phyloP scores from a whole-genome alignment of 176 grass and related monocot genomes.

The Phragmites australis region DNA sequence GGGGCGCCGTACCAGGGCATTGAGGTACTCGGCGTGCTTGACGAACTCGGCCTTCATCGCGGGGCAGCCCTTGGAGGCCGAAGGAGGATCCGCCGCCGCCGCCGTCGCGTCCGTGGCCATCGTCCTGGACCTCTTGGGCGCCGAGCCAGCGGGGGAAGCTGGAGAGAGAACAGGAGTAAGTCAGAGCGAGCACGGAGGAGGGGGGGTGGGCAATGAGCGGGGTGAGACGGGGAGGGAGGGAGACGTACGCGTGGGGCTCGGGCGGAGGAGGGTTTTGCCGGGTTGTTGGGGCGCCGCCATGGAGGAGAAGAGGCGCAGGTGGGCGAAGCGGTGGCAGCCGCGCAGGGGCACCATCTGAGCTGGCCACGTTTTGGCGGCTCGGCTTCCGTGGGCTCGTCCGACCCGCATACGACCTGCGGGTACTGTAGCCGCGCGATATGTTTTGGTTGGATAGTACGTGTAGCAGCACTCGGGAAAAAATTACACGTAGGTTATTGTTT shows the following conservation, averaged over 20 bases:
- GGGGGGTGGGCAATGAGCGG: neutral
- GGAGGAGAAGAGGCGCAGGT: conserved; percentile 6
- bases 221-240: neutral
- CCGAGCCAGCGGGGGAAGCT: conserved; percentile 35
- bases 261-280: conserved; percentile 33
- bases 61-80: conserved; percentile 25
- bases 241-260: neutral
- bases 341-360: conserved; percentile 32
- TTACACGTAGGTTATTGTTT: too few relatives aligned
- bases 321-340: conserved; percentile 30
- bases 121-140: conserved; percentile 40
- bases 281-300: conserved; percentile 47
- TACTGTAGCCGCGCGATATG: too few relatives aligned
- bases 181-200: neutral
- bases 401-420: too few relatives aligned
- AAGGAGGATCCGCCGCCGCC: neutral
- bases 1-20: conserved; percentile 34
- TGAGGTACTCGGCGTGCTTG: conserved; percentile 50
- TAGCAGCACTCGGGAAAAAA: too few relatives aligned
- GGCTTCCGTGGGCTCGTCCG: neutral
- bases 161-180: neutral
- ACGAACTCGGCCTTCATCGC: conserved; percentile 54
- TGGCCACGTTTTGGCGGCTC: neutral
- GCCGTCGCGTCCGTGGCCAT: conserved; percentile 40
- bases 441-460: too few relatives aligned